A percentile compares a stretch with the other conserved stretches of the same genome.
phyloP scores from a whole-genome alignment of 768 basidiomycete genomes.

The Hygrocybe punicea region DNA sequence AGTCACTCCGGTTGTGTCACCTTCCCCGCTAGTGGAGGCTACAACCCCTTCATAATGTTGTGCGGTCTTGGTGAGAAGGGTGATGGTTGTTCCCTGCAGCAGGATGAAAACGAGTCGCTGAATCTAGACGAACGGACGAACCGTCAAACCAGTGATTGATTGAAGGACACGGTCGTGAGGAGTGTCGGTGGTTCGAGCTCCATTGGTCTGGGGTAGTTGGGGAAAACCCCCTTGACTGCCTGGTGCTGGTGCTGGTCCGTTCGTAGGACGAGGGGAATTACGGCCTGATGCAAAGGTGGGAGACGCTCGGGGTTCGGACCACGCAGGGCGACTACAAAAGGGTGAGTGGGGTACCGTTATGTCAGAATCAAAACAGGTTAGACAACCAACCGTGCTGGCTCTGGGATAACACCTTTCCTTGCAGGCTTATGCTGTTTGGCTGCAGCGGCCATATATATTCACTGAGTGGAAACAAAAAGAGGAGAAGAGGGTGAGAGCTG shows the following conservation, averaged over 20 bases:
- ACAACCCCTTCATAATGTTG: conserved; percentile 76
- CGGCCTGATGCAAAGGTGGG: conserved; percentile 64
- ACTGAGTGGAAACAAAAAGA: conserved; percentile 17
- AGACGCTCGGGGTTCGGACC: conserved; percentile 66
- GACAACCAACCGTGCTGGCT: conserved; percentile 49
- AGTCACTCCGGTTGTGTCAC: conserved; percentile 67
- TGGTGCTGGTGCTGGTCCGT: conserved; percentile 35
- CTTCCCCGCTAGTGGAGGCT: conserved; percentile 55
- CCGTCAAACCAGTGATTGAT: conserved; percentile 66
- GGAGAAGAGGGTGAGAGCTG: conserved; percentile 23
- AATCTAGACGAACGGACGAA: conserved; percentile 37
- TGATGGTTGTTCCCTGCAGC: conserved; percentile 66
- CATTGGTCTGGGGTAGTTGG: conserved; percentile 49
- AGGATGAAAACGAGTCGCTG: conserved; percentile 4
- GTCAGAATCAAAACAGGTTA: not conserved
- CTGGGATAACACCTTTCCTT: conserved; percentile 57
- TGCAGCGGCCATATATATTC: conserved; percentile 53
- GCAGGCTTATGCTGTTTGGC: conserved; percentile 61
- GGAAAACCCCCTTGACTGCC: conserved; percentile 40
- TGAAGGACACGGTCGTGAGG: conserved; percentile 61
- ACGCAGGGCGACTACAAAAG: conserved; percentile 41
- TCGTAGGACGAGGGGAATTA: conserved; percentile 37
- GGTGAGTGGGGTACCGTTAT: not conserved
- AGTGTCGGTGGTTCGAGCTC: conserved; percentile 42
- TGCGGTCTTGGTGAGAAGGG: conserved; percentile 66